A percentile compares a stretch with the other conserved stretches of the same genome.
Evolutionary conservation across 345 rosid species (phyloP).

Genomic region (Stellera chamaejasme): DNA sequence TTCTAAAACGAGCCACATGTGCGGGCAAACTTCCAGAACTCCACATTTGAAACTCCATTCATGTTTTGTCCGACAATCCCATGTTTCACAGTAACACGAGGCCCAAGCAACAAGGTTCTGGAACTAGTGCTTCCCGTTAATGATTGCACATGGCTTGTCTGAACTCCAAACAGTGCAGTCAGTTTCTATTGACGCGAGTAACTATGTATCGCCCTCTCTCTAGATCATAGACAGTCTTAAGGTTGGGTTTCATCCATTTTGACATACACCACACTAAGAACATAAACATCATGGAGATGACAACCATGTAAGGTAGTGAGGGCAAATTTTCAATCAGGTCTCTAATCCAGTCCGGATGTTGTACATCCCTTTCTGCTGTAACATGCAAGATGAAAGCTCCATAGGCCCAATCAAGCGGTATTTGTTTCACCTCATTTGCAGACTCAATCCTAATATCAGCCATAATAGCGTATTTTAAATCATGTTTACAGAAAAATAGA

Average conservation of each 20-base stretch:
- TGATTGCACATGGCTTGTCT: no score
- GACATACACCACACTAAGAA: slow-evolving; percentile 50
- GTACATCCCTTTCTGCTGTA: slow-evolving; percentile 19
- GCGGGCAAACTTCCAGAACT: no score
- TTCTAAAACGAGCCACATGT: no score
- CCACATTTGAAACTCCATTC: no score
- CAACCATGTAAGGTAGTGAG: slow-evolving; percentile 30
- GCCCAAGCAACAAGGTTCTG: no score
- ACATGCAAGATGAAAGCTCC: slow-evolving; percentile 85
- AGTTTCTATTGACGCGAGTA: slow-evolving; percentile 53
- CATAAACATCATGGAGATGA: slow-evolving; percentile 33
- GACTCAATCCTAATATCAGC: slow-evolving; percentile 32
- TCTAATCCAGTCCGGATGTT: slow-evolving; percentile 36
- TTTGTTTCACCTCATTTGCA: slow-evolving; percentile 59
- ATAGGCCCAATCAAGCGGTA: slow-evolving; percentile 89
- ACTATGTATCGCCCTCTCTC: slow-evolving; percentile 87
- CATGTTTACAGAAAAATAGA: no score
- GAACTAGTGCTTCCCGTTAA: no score
- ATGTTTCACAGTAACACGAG: no score
- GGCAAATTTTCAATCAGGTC: slow-evolving; percentile 41
- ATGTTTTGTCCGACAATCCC: no score
- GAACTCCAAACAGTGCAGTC: slow-evolving; percentile 7
- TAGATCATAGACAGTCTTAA: slow-evolving; percentile 75
- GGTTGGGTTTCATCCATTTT: slow-evolving; percentile 73
- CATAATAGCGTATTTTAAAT: no score